Evolutionary conservation across 331 rosid species (phyloP), one percentile per base, ranked within the genome.

Genomic region (Cucumis variabilis): DNA sequence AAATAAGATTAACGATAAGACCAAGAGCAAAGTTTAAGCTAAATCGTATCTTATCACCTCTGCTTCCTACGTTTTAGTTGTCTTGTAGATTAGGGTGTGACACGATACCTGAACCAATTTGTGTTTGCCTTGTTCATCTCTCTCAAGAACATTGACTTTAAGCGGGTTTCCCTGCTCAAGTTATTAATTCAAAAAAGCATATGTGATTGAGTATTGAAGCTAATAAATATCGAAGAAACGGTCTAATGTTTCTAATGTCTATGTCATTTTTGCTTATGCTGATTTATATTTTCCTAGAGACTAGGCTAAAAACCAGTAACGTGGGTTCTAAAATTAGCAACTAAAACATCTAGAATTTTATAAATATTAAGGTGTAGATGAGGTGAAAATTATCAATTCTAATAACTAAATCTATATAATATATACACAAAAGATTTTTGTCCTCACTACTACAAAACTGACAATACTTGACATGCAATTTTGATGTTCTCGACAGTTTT

Each of bases 51-150:
- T n/a, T n/a, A n/a, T n/a, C n/a, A n/a, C n/a, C n/a, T n/a, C n/a
- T n/a, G n/a, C n/a, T n/a, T n/a, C n/a, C n/a, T n/a, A n/a, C n/a
- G n/a, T n/a, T n/a, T n/a, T n/a, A n/a, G n/a, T n/a, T n/a, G n/a
- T n/a, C n/a, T n/a, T n/a, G n/a, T n/a, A n/a, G n/a, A n/a, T n/a
- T n/a, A n/a, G n/a, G n/a, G n/a, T n/a, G n/a, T n/a, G n/a, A n/a
- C n/a, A n/a, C n/a, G 87, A 85, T 80, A 97, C 98, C 99, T 95
- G 96, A 88, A 97, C 93, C 88, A 95, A 90, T 33, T 98, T 93
- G 92, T 89, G 89, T 86, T 94, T 93, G 89, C 91, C 92, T 85
- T 90, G 87, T 68, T 87, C 62, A 62, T 92, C 90, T 86, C 93
- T 94, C 88, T 95, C 93, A 48, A 97, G 92, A 91, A 95, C 93